These are phyloP conservation scores for Rhodotorula sp. DNA, from an alignment of 1,284 basidiomycete species.

Conservation along the genomic window DNA sequence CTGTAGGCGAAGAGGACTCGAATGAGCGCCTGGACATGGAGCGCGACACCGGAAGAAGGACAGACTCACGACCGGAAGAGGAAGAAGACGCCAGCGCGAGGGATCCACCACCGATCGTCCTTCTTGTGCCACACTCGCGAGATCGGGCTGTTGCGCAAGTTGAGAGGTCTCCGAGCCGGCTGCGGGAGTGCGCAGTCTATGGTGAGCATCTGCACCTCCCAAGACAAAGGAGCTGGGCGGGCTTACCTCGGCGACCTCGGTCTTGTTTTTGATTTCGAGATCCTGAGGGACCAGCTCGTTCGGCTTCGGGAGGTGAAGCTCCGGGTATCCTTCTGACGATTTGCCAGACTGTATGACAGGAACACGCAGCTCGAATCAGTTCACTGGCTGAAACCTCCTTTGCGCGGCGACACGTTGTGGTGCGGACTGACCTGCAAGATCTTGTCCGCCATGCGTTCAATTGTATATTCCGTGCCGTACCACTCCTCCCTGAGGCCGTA, in stretches of 20 bases:
- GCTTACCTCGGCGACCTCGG: conserved; percentile 61
- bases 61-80: conserved; percentile 64
- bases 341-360: neutral
- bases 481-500: conserved; percentile 76
- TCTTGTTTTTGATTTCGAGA: conserved; percentile 70
- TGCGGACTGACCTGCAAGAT: conserved; percentile 61
- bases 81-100: conserved; percentile 73
- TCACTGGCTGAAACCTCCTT: no score
- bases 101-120: conserved; percentile 92
- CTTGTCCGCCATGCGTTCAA: conserved; percentile 65
- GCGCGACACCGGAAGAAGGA: no score
- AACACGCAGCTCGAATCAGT: neutral
- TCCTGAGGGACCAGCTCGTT: conserved; percentile 91
- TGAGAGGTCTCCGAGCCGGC: conserved; percentile 70
- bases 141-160: conserved; percentile 63
- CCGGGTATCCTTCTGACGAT: conserved; percentile 48
- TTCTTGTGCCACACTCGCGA: conserved; percentile 86
- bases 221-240: accelerated
- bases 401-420: neutral
- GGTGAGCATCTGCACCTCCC: accelerated
- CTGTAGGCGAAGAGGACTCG: conserved; percentile 22
- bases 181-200: conserved; percentile 26
- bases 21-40: neutral
- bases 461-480: conserved; percentile 79
- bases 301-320: conserved; percentile 74